Evolutionary conservation across 139 green algal species (phyloP).

Genomic region (Closterium sp.): DNA sequence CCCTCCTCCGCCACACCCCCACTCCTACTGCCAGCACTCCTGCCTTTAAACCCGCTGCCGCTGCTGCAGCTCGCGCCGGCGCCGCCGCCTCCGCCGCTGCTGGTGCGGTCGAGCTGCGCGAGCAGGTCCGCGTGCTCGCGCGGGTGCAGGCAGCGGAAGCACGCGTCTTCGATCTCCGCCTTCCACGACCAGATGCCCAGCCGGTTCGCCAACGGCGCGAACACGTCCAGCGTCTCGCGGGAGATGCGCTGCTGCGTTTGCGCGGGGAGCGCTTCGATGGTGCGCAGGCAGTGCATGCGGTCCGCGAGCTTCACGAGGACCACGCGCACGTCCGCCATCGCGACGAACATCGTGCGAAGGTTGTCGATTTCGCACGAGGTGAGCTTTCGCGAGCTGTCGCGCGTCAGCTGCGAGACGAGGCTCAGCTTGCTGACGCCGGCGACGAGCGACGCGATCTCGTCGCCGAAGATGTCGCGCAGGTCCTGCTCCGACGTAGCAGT

Average conservation of each 20-base stretch:
- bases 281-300: slow-evolving; percentile 73
- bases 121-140: slow-evolving; percentile 58
- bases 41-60: neutral
- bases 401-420: slow-evolving; percentile 35
- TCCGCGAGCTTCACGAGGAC: slow-evolving; percentile 85
- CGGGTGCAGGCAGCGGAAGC: slow-evolving; percentile 60
- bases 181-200: slow-evolving; percentile 88
- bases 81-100: too few species aligned
- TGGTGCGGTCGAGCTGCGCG: slow-evolving; percentile 36
- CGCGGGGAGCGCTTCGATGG: slow-evolving; percentile 69
- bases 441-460: slow-evolving; percentile 46
- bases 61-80: neutral
- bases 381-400: slow-evolving; percentile 11
- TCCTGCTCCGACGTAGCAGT: slow-evolving; percentile 47
- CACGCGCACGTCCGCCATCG: slow-evolving; percentile 76
- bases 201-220: slow-evolving; percentile 81
- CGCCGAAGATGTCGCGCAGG: slow-evolving; percentile 24
- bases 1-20: neutral
- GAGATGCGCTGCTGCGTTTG: slow-evolving; percentile 73
- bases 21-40: neutral
- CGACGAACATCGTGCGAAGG: slow-evolving; percentile 70
- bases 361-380: slow-evolving; percentile 22
- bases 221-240: slow-evolving; percentile 79
- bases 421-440: slow-evolving; percentile 45
- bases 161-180: slow-evolving; percentile 77